Evolutionary conservation across 192 early-diverging fungal species (phyloP), one percentile per base, ranked within the genome.

Genomic region (Coemansia sp.): DNA sequence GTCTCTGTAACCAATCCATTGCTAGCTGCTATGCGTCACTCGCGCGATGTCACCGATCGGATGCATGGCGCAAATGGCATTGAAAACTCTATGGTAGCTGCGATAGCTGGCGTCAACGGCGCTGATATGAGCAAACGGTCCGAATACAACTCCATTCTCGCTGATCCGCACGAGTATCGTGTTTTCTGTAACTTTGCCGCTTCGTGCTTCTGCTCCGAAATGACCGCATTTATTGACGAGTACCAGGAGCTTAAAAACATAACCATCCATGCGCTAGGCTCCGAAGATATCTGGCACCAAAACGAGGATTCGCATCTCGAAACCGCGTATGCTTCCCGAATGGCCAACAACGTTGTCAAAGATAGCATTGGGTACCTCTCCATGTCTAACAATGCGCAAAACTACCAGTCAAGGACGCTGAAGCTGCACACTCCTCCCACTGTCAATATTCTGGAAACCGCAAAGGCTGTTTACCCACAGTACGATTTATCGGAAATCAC

Each of bases 171-270:
- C 68, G 79, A 76, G 68, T 82, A 82, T 65, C 74, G 75, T 51
- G 67, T 41, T 38, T 82, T 82, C 65, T 75, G 79, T 48, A 75
- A 76, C 58, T 82, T 82, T 77, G 74, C 79, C 2, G 79, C 79
- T 7, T 73, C 79, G 22, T 82, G 79, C 68, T 82, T 82, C 72
- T 77, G 79, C 74, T 82, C 79, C 7, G 79, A 82, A 32, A 69
- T 82, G 74, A 77, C 74, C 1, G 79, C 75, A 0, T 82, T 82
- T 51, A 68, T 82, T 3, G 79, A 82, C 65, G 79, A 82, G 62
- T 82, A 82, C 48, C 79, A 77, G 51, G 56, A 59, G 43, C 79
- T 82, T 52, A 82, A 82, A 66, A 62, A 61, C 4, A 56, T 73
- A 17, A 77, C 79, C 2, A 52, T 82, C 36, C 45, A 61, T 38